Conservation (phyloP, 495 filamentous ascomycete genomes). For the Hypoxylon fragiforme region DNA sequence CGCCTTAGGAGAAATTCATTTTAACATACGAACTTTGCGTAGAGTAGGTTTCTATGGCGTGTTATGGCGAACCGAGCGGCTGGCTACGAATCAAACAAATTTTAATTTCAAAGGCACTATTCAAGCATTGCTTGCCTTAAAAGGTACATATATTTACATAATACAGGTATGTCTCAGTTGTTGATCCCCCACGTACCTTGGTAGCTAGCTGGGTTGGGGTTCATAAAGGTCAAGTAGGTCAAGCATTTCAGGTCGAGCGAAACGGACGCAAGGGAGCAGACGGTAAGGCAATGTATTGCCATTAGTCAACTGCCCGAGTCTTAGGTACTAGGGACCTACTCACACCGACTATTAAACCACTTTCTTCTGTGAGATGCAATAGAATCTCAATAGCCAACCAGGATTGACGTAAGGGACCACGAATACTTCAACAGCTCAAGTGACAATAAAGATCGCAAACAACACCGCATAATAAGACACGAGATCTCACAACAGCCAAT, state of each 20-base stretch:
- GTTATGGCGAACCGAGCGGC: too few species aligned
- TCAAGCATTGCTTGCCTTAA: too few species aligned
- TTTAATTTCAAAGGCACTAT: too few species aligned
- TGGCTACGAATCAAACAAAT: too few species aligned
- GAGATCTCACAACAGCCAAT: conserved; percentile 28
- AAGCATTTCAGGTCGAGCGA: neutral
- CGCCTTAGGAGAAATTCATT: neutral
- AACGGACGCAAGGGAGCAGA: conserved; percentile 1
- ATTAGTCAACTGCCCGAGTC: conserved; percentile 3
- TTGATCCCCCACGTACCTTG: conserved; percentile 23
- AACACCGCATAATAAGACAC: conserved; percentile 22
- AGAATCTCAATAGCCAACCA: conserved; percentile 14
- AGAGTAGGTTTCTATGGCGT: too few species aligned
- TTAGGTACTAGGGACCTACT: neutral
- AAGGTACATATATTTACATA: too few species aligned
- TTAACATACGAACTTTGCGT: neutral
- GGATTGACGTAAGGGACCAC: conserved; percentile 20
- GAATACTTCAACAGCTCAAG: conserved; percentile 20
- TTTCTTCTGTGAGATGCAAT: conserved; percentile 18
- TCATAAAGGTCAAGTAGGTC: too few species aligned
- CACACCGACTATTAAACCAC: conserved; percentile 25
- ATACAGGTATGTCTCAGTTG: conserved; percentile 22
- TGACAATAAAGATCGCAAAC: conserved; percentile 24
- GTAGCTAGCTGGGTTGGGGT: conserved; percentile 33
- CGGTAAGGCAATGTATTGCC: conserved; percentile 11